These are phyloP conservation scores for Wickerhamomyces pijperi DNA, from an alignment of 805 yeast species.

Conservation along the genomic window DNA sequence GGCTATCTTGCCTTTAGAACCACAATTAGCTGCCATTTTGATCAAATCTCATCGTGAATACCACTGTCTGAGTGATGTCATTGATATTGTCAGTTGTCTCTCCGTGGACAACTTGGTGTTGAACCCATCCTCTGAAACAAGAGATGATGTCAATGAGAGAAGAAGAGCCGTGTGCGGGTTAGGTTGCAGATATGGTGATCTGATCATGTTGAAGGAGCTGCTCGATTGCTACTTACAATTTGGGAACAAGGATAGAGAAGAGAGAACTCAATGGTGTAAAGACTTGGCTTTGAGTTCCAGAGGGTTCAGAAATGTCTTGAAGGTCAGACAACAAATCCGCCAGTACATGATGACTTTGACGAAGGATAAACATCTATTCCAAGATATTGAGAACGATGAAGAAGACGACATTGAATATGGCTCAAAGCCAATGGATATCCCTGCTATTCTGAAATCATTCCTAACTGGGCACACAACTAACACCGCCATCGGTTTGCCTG, in stretches of 20 bases:
- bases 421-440: conserved; percentile 32
- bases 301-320: conserved; percentile 68
- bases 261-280: conserved; percentile 73
- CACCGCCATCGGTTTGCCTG: conserved; percentile 92
- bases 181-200: conserved; percentile 73
- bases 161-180: conserved; percentile 59
- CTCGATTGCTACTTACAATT: conserved; percentile 43
- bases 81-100: conserved; percentile 86
- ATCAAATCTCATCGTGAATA: conserved; percentile 46
- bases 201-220: conserved; percentile 71
- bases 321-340: conserved; percentile 64
- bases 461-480: conserved; percentile 75
- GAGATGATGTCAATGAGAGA: conserved; percentile 77
- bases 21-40: conserved; percentile 80
- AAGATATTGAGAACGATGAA: conserved; percentile 5
- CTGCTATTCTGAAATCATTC: conserved; percentile 63
- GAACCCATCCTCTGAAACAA: conserved; percentile 65
- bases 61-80: conserved; percentile 46
- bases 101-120: conserved; percentile 83
- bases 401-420: conserved; percentile 1
- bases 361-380: conserved; percentile 23
- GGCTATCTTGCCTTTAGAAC: conserved; percentile 87
- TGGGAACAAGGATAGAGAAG: conserved; percentile 28
- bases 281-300: conserved; percentile 65
- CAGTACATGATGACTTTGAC: conserved; percentile 50